Conservation (phyloP, 2,329 filamentous ascomycete species). For the Penicillium hesseltinei region DNA sequence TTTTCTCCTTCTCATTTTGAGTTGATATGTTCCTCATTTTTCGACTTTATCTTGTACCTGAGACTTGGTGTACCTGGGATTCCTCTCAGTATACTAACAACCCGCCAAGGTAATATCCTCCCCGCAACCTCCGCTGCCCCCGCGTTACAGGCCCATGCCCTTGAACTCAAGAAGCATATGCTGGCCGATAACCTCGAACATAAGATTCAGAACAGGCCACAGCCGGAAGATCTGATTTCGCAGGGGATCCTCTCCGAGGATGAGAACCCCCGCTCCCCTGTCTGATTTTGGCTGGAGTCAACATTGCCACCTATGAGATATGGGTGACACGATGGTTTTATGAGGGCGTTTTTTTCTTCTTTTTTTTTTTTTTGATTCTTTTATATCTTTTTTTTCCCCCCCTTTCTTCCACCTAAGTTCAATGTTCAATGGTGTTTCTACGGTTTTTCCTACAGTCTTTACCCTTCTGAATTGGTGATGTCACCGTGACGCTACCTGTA, state of each 20-base stretch:
- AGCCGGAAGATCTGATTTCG: constrained; percentile 72
- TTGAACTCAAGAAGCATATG: constrained; percentile 86
- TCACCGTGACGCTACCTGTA: constrained; percentile 17
- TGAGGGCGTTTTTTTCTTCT: neutral
- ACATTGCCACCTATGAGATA: neutral
- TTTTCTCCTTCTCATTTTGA: neutral
- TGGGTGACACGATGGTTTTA: constrained; percentile 2
- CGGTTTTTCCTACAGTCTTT: neutral
- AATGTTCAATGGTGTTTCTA: neutral
- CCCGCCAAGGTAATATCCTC: constrained; percentile 73
- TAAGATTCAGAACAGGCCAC: constrained; percentile 74
- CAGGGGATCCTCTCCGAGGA: constrained; percentile 75
- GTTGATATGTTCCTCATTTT: neutral
- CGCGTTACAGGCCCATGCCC: constrained; percentile 73
- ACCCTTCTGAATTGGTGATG: constrained; percentile 16
- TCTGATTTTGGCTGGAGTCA: constrained; percentile 1
- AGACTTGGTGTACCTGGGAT: neutral
- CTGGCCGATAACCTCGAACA: constrained; percentile 81
- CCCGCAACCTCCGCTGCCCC: constrained; percentile 75
- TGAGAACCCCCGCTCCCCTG: constrained; percentile 41
- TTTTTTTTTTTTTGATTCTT: too few species aligned
- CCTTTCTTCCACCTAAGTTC: neutral
- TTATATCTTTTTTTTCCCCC: neutral
- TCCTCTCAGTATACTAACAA: constrained; percentile 6
- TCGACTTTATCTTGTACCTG: neutral